Conservation (phyloP, 495 filamentous ascomycete species). For the Penicillium lagena region DNA sequence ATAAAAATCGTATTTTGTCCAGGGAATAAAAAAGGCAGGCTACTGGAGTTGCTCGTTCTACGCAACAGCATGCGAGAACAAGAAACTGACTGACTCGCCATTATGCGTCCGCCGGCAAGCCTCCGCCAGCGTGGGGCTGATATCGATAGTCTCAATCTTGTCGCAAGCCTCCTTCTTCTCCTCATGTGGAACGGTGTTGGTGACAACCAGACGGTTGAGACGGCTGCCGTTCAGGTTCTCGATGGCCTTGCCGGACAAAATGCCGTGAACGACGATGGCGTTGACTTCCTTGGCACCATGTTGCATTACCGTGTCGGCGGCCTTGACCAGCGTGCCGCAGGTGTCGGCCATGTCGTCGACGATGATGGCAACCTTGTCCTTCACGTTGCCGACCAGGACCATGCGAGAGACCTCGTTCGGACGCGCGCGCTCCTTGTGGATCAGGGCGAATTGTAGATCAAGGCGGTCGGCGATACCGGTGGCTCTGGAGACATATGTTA, state of each 20-base stretch:
- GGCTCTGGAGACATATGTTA: slow-evolving; percentile 42
- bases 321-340: slow-evolving; percentile 90
- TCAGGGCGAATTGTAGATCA: slow-evolving; percentile 92
- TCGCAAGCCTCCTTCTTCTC: slow-evolving; percentile 65
- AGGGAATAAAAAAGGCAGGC: no score
- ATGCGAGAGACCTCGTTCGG: slow-evolving; percentile 96
- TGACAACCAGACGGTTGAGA: slow-evolving; percentile 77
- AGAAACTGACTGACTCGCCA: slow-evolving; percentile 85
- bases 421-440: slow-evolving; percentile 94
- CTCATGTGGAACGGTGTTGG: slow-evolving; percentile 93
- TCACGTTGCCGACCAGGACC: slow-evolving; percentile 69
- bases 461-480: slow-evolving; percentile 95
- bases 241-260: slow-evolving; percentile 86
- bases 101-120: slow-evolving; percentile 83
- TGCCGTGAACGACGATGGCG: slow-evolving; percentile 94
- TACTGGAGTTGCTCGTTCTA: slow-evolving; percentile 9
- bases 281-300: slow-evolving; percentile 84
- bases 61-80: slow-evolving; percentile 79
- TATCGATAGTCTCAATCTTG: slow-evolving; percentile 84
- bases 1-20: slow-evolving; percentile 24
- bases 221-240: slow-evolving; percentile 79
- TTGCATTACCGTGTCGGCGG: slow-evolving; percentile 83
- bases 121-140: slow-evolving; percentile 77
- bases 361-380: slow-evolving; percentile 62
- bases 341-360: slow-evolving; percentile 87